Evolutionary conservation across 352 stramenopile genomes (phyloP).

Genomic region (Globisporangium uncinulatum): DNA sequence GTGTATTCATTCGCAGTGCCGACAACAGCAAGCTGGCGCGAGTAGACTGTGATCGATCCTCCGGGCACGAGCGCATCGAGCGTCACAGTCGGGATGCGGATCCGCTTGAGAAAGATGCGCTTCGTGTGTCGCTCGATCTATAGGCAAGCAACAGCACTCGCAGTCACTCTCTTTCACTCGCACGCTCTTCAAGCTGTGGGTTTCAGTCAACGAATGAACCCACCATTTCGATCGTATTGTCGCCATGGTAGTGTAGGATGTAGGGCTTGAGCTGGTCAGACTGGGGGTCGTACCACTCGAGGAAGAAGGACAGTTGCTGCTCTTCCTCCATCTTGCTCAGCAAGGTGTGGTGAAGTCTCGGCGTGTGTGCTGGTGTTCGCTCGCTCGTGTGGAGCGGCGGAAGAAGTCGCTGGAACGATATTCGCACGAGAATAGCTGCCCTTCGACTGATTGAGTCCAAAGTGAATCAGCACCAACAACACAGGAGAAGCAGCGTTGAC

Average conservation of each 20-base stretch:
- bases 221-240: conserved; percentile 72
- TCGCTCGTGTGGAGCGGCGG: too few relatives aligned
- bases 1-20: conserved; percentile 70
- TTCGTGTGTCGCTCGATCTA: conserved; percentile 59
- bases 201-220: conserved; percentile 5
- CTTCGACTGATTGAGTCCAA: too few relatives aligned
- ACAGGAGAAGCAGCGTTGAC: too few relatives aligned
- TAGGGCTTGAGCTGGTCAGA: conserved; percentile 62
- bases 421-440: too few relatives aligned
- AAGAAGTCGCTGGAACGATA: too few relatives aligned
- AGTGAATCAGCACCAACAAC: too few relatives aligned
- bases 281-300: conserved; percentile 77
- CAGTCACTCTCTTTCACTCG: not conserved
- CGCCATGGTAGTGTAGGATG: conserved; percentile 67
- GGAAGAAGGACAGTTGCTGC: conserved; percentile 62
- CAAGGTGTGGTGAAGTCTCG: too few relatives aligned
- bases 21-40: conserved; percentile 60
- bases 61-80: conserved; percentile 65
- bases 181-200: too few relatives aligned
- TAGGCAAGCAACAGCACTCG: not conserved
- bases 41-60: conserved; percentile 70
- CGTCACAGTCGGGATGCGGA: conserved; percentile 60
- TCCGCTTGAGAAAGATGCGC: conserved; percentile 74
- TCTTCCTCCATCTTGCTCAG: conserved; percentile 58
- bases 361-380: too few relatives aligned